These are phyloP conservation scores for Epichloe elymi DNA, from an alignment of 2,329 filamentous ascomycete genomes.

Conservation along the genomic window DNA sequence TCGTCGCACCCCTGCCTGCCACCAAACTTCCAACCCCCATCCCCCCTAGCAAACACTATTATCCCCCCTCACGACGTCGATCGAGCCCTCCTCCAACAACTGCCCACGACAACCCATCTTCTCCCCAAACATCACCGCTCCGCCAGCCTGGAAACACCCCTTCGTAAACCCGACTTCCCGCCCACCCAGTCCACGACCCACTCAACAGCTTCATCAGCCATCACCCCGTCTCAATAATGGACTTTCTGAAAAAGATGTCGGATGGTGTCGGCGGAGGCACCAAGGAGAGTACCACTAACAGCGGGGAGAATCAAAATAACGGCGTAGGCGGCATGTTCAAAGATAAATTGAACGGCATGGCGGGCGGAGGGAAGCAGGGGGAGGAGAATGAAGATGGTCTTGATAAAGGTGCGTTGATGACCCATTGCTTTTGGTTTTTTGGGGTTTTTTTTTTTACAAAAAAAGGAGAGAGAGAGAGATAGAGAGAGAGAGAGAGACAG, in stretches of 20 bases:
- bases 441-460: too few species aligned
- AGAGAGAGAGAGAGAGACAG: too few species aligned
- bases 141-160: too few species aligned
- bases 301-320: constrained; percentile 14
- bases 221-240: constrained; percentile 24
- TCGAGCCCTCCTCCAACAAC: too few species aligned
- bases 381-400: constrained; percentile 76
- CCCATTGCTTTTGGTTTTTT: too few species aligned
- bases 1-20: background rate
- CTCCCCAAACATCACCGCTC: too few species aligned
- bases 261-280: constrained; percentile 20
- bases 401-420: constrained; percentile 52
- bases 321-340: constrained; percentile 41
- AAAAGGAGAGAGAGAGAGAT: too few species aligned
- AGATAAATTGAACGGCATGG: constrained; percentile 57
- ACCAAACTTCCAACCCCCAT: background rate
- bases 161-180: too few species aligned
- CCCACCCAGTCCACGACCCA: too few species aligned
- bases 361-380: constrained; percentile 58
- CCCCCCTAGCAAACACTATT: background rate
- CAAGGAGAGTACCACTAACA: constrained; percentile 12
- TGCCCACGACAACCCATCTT: too few species aligned
- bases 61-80: background rate
- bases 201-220: too few species aligned
- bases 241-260: constrained; percentile 40